Evolutionary conservation across 352 stramenopile species (phyloP).

Genomic region (Pythium rhizo-oryzae): DNA sequence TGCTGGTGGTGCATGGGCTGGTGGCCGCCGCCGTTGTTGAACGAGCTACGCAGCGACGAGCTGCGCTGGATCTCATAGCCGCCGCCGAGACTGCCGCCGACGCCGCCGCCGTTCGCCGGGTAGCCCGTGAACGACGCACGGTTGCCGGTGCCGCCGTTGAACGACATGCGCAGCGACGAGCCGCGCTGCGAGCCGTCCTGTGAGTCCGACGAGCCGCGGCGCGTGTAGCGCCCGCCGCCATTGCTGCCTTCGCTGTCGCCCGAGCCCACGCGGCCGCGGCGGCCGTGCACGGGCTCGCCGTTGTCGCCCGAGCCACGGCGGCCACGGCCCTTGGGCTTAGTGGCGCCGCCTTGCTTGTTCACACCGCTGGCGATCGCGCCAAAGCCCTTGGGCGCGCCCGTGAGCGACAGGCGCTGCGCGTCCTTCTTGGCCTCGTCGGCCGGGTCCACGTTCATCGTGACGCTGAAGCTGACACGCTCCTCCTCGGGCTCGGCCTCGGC

Average conservation of each 20-base stretch:
- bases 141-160: constrained; percentile 28
- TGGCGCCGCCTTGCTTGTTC: constrained; percentile 32
- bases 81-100: constrained; percentile 11
- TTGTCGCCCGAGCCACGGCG: constrained; percentile 40
- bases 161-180: constrained; percentile 22
- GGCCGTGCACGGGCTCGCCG: constrained; percentile 22
- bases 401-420: constrained; percentile 54
- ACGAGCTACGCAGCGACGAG: constrained; percentile 39
- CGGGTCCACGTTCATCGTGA: constrained; percentile 74
- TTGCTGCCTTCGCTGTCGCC: constrained; percentile 23
- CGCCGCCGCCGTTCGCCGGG: constrained; percentile 16
- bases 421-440: constrained; percentile 72
- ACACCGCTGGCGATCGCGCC: constrained; percentile 16
- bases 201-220: constrained; percentile 67
- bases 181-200: constrained; percentile 26
- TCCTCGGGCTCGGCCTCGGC: constrained; percentile 58
- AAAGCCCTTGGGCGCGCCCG: constrained; percentile 32
- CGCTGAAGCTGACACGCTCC: constrained; percentile 82
- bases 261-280: constrained; percentile 23
- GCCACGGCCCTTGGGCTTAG: constrained; percentile 33
- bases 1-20: constrained; percentile 20
- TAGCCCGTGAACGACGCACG: constrained; percentile 31
- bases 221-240: constrained; percentile 38
- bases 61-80: constrained; percentile 34
- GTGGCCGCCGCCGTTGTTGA: constrained; percentile 32